Evolutionary conservation across 768 basidiomycete species (phyloP).

Genomic region (Tylopilus vinaceipallidus): DNA sequence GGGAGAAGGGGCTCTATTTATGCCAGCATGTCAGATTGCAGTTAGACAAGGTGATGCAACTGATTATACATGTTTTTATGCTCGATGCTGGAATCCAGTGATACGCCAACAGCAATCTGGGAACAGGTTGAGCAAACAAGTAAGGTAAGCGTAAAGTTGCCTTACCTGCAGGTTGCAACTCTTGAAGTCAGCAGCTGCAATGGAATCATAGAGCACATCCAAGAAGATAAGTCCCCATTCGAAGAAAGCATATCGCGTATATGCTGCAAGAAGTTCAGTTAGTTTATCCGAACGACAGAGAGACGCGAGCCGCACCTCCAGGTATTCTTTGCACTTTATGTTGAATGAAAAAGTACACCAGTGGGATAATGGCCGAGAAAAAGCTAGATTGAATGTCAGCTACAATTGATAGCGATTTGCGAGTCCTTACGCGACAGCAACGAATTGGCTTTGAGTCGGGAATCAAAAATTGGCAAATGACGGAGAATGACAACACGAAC

Average conservation of each 20-base stretch:
- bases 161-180: conserved; percentile 53
- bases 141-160: background rate
- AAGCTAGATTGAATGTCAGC: conserved; percentile 47
- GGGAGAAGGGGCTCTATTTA: conserved; percentile 19
- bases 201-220: conserved; percentile 71
- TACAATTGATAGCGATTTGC: background rate
- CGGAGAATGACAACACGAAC: conserved; percentile 35
- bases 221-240: conserved; percentile 83
- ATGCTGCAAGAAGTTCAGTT: conserved; percentile 53
- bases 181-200: conserved; percentile 58
- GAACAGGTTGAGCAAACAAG: background rate
- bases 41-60: conserved; percentile 38
- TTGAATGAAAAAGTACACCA: conserved; percentile 82
- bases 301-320: conserved; percentile 53
- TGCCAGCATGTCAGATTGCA: conserved; percentile 21
- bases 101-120: conserved; percentile 30
- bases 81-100: conserved; percentile 19
- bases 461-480: background rate
- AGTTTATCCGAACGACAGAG: background rate
- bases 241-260: conserved; percentile 81
- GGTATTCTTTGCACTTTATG: conserved; percentile 80
- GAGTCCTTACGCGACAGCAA: conserved; percentile 46
- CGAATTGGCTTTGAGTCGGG: conserved; percentile 40
- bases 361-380: conserved; percentile 63
- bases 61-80: conserved; percentile 46